Evolutionary conservation across 1,284 basidiomycete species (phyloP), one percentile per base, ranked within the genome.

Genomic region (Malassezia furfur): DNA sequence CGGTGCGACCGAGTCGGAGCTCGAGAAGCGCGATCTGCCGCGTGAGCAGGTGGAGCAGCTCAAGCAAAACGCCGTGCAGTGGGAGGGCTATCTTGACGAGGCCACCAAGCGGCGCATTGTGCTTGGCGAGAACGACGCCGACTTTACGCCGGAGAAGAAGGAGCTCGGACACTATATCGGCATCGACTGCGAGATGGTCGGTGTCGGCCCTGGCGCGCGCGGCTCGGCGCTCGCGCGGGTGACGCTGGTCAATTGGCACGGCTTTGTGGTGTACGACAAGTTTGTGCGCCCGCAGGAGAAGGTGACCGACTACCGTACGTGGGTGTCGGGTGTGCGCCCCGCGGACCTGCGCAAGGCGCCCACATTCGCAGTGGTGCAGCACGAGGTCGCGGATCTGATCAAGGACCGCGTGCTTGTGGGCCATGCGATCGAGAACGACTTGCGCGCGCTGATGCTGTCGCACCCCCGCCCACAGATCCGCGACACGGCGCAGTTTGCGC

Each of bases 181-280:
- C 0, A 78, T 96, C 40, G 91, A 96, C 75, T 96, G 91, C 67
- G 91, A 98, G 77, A 96, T 98, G 91, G 93, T 98, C 3, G 91
- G 91, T 1, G 83, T 96, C 6, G 91, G 91, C 0, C 80, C 83
- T 9, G 80, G 85, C 31, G 91, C 89, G 10, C 62, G 81, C 1
- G 82, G 94, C 71, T 90, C 86, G 0, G 85, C 85, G 0, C 80
- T 96, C 1, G 93, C 93, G 1, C 84, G 91, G 40, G 88, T 96
- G 52, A 89, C 86, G 43, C 76, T 96, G 39, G 90, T 96, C 57
- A 94, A 96, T 75, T 94, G 84, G 72, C 80, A 90, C 66, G 93
- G 93, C 0, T 83, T 80, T 6, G 78, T 88, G 22, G 77, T 87
- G 37, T 75, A 93, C 59, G 93, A 98, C 69, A 85, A 81, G 32